Base-by-base conservation (phyloP, 345 rosid genomes). In the Aegle marmelos region DNA sequence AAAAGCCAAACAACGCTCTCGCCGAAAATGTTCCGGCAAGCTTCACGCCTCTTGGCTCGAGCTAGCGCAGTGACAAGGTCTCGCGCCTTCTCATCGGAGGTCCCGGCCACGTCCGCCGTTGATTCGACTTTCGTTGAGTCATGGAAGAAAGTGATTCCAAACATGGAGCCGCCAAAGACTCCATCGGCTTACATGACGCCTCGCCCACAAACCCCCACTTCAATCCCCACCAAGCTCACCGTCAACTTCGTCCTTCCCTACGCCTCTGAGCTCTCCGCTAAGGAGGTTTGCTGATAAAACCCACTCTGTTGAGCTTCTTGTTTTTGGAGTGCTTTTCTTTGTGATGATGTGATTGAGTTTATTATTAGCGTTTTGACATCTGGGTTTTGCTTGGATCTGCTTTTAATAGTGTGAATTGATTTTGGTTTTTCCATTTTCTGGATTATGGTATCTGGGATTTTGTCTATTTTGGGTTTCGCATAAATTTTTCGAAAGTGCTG, bases 181-280 rank as follows among this genome's bases (percentile, higher is more conserved):
- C 98, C 96, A 16, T 85, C 88, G 21, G 27, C 94, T 9, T 94
- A 78, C 86, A 90, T 94, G 97, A 27, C 71, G 45, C 85, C 97
- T 66, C 91, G 92, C 61, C 93, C 94, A 8, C 79, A 90, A 1
- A 87, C 83, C 30, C 89, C 91, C 8, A 76, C 96, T 34, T 30
- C 96, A 7, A 77, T 94, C 37, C 98, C 98, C 9, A 69, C 96
- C 60, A 94, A 92, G 86, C 87, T 92, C 85, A 90, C 97, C 37
- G 93, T 91, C 82, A 92, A 94, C 81, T 92, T 92, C 64, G 97
- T 94, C 61, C 98, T 94, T 68, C 98, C 91, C 68, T 88, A 84
- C 76, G 71, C 86, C 69, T 81, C 89, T 74, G 89, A 85, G 88
- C 91, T 91, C 76, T 56, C 85, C 73, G 74, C 65, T 7, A 87